Base-by-base conservation (phyloP, 2,329 filamentous ascomycete species). In the Exophiala bonariae region DNA sequence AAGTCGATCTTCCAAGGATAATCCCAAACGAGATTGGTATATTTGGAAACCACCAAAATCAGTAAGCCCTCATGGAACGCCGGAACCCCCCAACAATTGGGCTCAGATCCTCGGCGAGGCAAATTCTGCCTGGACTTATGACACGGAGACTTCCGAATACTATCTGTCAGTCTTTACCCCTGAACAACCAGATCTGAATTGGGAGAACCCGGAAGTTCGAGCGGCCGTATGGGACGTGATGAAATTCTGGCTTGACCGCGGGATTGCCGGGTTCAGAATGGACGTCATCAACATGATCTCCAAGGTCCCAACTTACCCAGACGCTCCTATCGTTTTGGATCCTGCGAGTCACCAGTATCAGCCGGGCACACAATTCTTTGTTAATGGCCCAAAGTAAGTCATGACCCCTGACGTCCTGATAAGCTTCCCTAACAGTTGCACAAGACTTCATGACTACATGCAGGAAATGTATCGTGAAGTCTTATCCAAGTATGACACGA, bases 161-260 rank as follows among this genome's bases (percentile, higher is more conserved):
- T 91, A 89, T 59, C 78, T 91, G 0, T 82, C 86, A 52, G 75
- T 93, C 9, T 95, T 89, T 64, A 82, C 84, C 5, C 78, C 78
- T 4, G 81, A 87, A 55, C 88, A 92, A 63, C 88, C 89, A 0
- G 89, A 93, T 58, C 74, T 93, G n/a, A 93, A 93, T 67, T 93
- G 87, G 87, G 86, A 91, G 61, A 86, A 85, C 47, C 74, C 75
- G 0, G 80, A 78, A 8, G 80, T 86, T 0, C 78, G 87, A 13
- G 70, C 79, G 36, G 87, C 86, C 2, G 82, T 91, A 5, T 86
- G 89, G 63, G 77, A 79, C 13, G 77, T 85, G 4, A 86, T 91
- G 79, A 77, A 79, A 22, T 93, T 91, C 63, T 93, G 89, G 89
- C 77, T 93, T 1, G 72, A 87, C 39, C 79, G 80, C 23, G 87